Percentiles rank a stretch among this genome's conserved stretches.
Conservation (phyloP, 2,329 filamentous ascomycete genomes). For the Pochonia chlamydosporia region DNA sequence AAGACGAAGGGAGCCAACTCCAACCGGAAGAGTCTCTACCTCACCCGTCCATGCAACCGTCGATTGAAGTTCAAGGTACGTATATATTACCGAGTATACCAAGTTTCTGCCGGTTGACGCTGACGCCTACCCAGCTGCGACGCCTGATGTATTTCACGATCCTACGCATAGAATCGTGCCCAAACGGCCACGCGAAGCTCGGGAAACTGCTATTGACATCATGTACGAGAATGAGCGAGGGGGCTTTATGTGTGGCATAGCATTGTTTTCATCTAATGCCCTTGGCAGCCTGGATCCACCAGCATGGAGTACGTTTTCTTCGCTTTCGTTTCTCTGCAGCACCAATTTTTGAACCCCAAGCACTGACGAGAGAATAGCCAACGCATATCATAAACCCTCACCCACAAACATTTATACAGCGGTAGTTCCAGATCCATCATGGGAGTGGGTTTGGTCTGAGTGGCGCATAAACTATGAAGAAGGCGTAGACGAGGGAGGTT, state of each 20-base stretch:
- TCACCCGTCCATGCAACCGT: conserved; percentile 19
- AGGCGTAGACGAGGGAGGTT: conserved; percentile 77
- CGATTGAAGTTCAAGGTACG: conserved; percentile 29
- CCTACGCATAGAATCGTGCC: conserved; percentile 28
- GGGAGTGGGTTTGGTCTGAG: conserved; percentile 77
- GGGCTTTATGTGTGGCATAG: conserved; percentile 79
- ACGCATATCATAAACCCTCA: conserved; percentile 53
- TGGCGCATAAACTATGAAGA: conserved; percentile 67
- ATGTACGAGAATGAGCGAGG: conserved; percentile 95
- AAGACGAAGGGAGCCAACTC: conserved; percentile 2
- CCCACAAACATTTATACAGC: conserved; percentile 72
- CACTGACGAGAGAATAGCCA: conserved; percentile 39
- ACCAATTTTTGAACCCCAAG: background rate
- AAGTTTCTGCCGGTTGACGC: background rate
- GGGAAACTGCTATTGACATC: conserved; percentile 68
- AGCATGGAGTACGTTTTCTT: conserved; percentile 58
- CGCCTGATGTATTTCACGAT: conserved; percentile 17
- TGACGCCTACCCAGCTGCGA: conserved; percentile 20
- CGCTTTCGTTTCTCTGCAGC: too few species aligned
- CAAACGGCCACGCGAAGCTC: conserved; percentile 24
- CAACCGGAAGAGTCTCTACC: conserved; percentile 6
- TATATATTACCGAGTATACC: background rate
- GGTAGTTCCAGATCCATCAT: conserved; percentile 88
- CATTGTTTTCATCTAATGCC: conserved; percentile 82
- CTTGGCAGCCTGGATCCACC: conserved; percentile 80